phyloP scores from a whole-genome alignment of 192 early-diverging fungal species.

The Piromyces sp. region DNA sequence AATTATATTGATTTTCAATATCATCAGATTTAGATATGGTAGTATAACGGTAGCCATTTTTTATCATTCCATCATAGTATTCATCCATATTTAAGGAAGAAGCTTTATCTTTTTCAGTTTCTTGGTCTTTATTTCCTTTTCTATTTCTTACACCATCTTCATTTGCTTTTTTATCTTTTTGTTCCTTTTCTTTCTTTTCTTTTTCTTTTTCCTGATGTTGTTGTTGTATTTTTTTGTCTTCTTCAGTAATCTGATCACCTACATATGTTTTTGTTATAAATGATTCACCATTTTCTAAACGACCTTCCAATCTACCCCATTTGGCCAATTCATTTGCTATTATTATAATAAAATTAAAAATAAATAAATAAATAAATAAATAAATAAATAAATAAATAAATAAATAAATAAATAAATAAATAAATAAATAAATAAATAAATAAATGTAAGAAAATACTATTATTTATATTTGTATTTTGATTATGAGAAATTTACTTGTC shows the following conservation, averaged over 20 bases:
- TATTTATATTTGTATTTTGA: too few relatives aligned
- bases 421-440: too few relatives aligned
- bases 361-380: too few relatives aligned
- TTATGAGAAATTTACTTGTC: not conserved
- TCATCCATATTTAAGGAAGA: not conserved
- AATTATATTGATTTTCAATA: not conserved
- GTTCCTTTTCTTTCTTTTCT: not conserved
- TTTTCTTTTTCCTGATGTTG: too few relatives aligned
- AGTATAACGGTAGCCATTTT: not conserved
- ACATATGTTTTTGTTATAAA: not conserved
- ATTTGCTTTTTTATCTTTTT: not conserved
- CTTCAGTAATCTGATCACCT: not conserved
- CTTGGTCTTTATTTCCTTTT: not conserved
- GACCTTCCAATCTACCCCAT: not conserved
- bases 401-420: too few relatives aligned
- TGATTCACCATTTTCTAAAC: not conserved
- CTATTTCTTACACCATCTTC: not conserved
- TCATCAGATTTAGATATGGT: not conserved
- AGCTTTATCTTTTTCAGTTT: not conserved
- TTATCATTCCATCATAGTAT: not conserved
- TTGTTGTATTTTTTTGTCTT: too few relatives aligned
- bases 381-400: too few relatives aligned
- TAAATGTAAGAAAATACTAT: too few relatives aligned
- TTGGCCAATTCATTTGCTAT: not conserved
- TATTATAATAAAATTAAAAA: too few relatives aligned